Conservation (phyloP, 257 asterid genomes). For the Solanum phureja region DNA sequence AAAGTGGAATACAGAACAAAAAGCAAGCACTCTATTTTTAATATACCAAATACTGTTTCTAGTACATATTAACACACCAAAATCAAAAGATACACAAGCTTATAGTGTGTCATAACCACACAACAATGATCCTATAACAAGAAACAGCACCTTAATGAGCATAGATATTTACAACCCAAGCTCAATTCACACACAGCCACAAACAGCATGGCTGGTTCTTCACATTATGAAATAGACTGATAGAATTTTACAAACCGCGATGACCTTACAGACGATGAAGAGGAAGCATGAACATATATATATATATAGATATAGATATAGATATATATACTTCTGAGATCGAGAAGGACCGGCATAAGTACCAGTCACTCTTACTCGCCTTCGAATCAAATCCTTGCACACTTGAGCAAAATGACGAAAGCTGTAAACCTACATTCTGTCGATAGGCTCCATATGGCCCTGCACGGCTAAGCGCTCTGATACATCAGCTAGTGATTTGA, state of each 20-base stretch:
- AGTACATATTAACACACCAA: neutral
- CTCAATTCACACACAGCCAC: slow-evolving; percentile 16
- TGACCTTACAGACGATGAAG: slow-evolving; percentile 2
- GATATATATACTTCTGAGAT: slow-evolving; percentile 21
- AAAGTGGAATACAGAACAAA: neutral
- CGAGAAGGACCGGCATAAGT: slow-evolving; percentile 18
- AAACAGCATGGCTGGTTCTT: slow-evolving; percentile 13
- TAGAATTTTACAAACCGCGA: neutral
- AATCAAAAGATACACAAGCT: neutral
- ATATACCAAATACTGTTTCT: neutral
- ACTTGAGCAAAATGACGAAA: slow-evolving; percentile 3
- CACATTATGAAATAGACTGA: neutral
- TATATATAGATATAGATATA: slow-evolving; percentile 1
- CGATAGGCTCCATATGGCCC: slow-evolving; percentile 47
- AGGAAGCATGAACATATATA: neutral
- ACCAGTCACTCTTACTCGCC: slow-evolving; percentile 32
- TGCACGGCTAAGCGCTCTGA: slow-evolving; percentile 66
- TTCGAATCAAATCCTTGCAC: slow-evolving; percentile 10
- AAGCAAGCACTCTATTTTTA: neutral
- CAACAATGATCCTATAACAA: slow-evolving; percentile 13
- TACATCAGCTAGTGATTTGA: slow-evolving; percentile 75
- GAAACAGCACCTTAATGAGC: slow-evolving; percentile 14
- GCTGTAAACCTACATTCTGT: slow-evolving; percentile 11
- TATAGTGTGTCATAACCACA: neutral
- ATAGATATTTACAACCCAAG: slow-evolving; percentile 42